These are phyloP conservation scores for Fistulinella prunicolor DNA, from an alignment of 768 basidiomycete genomes.

Conservation along the genomic window DNA sequence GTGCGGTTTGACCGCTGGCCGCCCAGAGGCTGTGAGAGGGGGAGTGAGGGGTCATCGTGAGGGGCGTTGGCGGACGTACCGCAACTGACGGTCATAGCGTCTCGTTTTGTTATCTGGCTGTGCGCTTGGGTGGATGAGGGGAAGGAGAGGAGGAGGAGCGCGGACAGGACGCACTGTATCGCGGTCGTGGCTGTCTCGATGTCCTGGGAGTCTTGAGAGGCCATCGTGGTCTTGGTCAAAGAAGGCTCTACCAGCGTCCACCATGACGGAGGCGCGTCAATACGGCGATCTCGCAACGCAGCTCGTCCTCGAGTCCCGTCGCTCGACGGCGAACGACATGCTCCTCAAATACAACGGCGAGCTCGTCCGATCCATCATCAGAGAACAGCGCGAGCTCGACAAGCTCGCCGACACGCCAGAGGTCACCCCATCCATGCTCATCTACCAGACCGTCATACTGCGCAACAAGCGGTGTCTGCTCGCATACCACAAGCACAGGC, in stretches of 20 bases:
- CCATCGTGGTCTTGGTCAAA: constrained; percentile 23
- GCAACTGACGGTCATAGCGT: constrained; percentile 91
- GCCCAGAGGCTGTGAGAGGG: constrained; percentile 75
- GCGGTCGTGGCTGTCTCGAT: constrained; percentile 45
- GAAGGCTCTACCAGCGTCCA: constrained; percentile 1
- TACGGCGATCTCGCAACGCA: constrained; percentile 86
- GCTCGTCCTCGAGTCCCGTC: constrained; percentile 81
- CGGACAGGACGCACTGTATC: constrained; percentile 30
- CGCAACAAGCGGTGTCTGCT: constrained; percentile 96
- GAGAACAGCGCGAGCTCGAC: constrained; percentile 91
- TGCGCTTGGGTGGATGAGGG: constrained; percentile 35
- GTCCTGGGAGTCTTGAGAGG: constrained; percentile 42
- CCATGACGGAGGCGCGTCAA: constrained; percentile 55
- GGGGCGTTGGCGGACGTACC: constrained; percentile 44
- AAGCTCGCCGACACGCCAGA: constrained; percentile 49
- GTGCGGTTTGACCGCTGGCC: constrained; percentile 81
- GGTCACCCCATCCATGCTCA: constrained; percentile 57
- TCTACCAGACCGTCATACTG: constrained; percentile 85
- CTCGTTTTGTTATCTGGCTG: constrained; percentile 85
- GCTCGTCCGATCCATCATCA: constrained; percentile 79
- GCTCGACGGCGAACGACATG: constrained; percentile 80
- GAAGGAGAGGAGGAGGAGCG: not conserved
- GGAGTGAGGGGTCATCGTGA: not conserved
- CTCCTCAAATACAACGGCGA: constrained; percentile 91
- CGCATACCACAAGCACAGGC: constrained; percentile 86